Conservation (phyloP, 257 asterid species). For the Salvia hispanica region DNA sequence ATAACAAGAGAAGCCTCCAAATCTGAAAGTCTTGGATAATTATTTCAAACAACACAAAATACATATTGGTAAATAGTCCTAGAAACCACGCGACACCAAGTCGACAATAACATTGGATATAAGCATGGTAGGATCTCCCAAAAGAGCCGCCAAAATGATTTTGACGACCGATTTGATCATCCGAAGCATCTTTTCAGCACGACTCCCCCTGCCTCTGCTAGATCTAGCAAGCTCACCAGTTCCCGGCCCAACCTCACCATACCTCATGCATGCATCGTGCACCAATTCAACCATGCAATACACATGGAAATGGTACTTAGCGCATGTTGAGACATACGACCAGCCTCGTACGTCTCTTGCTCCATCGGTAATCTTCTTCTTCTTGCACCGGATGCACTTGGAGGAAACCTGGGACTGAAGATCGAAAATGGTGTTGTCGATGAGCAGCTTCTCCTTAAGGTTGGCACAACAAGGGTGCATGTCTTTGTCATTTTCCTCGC, state of each 20-base stretch:
- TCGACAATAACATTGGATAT: conserved; percentile 30
- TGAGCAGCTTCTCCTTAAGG: conserved; percentile 18
- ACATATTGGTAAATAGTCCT: not conserved
- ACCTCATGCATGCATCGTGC: conserved; percentile 28
- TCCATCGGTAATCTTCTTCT: conserved; percentile 25
- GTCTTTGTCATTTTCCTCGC: conserved; percentile 17
- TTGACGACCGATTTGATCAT: conserved; percentile 31
- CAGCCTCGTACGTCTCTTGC: conserved; percentile 30
- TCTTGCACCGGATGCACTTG: conserved; percentile 37
- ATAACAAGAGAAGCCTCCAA: too few relatives aligned
- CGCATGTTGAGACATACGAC: conserved; percentile 29
- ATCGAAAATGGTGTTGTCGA: conserved; percentile 28
- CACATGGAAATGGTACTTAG: conserved; percentile 37
- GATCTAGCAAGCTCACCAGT: conserved; percentile 23
- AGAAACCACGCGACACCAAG: conserved; percentile 5
- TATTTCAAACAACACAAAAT: too few relatives aligned
- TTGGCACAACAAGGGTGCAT: conserved; percentile 36
- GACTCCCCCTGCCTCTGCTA: not conserved
- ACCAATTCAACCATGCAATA: conserved; percentile 38
- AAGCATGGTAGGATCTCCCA: conserved; percentile 40
- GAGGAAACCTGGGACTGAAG: conserved; percentile 20
- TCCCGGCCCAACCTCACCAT: conserved; percentile 24
- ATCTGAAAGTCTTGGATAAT: too few relatives aligned
- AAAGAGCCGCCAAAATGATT: conserved; percentile 28
- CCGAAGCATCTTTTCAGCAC: not conserved